These are phyloP conservation scores for Rhododendron ferrugineum DNA, from an alignment of 148 eudicot genomes.

Conservation along the genomic window DNA sequence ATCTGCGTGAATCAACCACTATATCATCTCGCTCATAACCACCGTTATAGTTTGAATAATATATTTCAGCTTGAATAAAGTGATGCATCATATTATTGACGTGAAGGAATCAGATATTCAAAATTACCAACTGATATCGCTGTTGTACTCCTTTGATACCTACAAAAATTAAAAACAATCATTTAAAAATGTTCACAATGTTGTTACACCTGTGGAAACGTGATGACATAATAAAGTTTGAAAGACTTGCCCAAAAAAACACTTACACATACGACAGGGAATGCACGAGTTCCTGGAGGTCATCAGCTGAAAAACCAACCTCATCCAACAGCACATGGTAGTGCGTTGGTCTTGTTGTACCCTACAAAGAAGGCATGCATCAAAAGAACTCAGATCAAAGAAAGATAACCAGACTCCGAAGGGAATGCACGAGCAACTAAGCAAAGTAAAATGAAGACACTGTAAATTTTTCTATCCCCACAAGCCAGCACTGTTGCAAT, in stretches of 20 bases:
- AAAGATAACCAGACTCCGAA: not conserved
- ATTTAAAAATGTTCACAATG: not conserved
- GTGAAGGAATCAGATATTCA: not conserved
- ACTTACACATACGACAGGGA: constrained; percentile 84
- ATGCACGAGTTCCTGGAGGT: constrained; percentile 86
- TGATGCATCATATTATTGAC: not conserved
- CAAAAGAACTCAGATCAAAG: not conserved
- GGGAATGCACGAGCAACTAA: not conserved
- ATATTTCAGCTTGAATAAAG: not conserved
- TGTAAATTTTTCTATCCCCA: not conserved
- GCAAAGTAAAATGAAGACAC: not conserved
- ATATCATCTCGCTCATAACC: not conserved
- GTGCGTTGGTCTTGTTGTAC: constrained; percentile 92
- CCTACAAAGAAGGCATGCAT: constrained; percentile 28
- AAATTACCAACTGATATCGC: constrained; percentile 83
- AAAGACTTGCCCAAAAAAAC: not conserved
- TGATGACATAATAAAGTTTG: not conserved
- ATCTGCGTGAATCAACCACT: not conserved
- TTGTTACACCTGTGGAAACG: not conserved
- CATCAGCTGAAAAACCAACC: constrained; percentile 80
- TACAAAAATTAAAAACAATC: constrained; percentile 18
- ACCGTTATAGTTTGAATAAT: not conserved
- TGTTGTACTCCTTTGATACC: constrained; percentile 91
- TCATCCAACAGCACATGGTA: constrained; percentile 84
- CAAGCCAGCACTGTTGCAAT: not conserved